Conservation (phyloP, 2,329 filamentous ascomycete genomes). For the Monilinia fructicola region DNA sequence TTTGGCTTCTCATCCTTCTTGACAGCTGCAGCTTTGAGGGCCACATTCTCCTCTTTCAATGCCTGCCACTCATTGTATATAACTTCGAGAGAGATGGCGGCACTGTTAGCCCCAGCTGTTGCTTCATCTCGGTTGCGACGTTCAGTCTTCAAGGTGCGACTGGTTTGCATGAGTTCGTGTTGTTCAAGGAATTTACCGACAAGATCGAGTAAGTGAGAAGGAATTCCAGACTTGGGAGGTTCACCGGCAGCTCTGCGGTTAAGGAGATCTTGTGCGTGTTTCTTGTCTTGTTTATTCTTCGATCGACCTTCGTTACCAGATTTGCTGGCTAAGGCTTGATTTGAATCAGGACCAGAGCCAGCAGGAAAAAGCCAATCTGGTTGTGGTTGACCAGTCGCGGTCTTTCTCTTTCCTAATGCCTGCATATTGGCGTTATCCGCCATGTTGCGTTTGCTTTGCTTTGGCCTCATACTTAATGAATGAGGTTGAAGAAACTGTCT, state of each 20-base stretch:
- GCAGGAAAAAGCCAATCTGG: conserved; percentile 41
- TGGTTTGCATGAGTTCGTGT: conserved; percentile 62
- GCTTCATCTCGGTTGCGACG: conserved; percentile 45
- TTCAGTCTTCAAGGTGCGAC: conserved; percentile 63
- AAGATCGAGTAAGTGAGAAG: conserved; percentile 63
- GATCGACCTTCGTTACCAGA: conserved; percentile 27
- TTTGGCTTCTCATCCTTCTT: conserved; percentile 27
- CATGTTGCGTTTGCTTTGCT: conserved; percentile 27
- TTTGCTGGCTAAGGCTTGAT: conserved; percentile 27
- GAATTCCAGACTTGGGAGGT: conserved; percentile 44
- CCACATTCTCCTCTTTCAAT: conserved; percentile 29
- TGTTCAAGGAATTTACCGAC: conserved; percentile 66
- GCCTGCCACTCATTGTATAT: conserved; percentile 45
- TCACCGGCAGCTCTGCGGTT: conserved; percentile 33
- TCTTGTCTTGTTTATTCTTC: conserved; percentile 37
- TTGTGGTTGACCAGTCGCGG: conserved; percentile 29
- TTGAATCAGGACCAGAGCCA: conserved; percentile 26
- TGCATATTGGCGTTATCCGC: conserved; percentile 39
- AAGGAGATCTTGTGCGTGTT: conserved; percentile 37
- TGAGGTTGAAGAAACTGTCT: not conserved
- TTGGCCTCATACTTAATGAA: conserved; percentile 11
- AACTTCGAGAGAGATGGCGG: conserved; percentile 40
- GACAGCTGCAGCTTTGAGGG: conserved; percentile 18
- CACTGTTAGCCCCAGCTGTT: conserved; percentile 48
- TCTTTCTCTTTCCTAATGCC: conserved; percentile 40